Evolutionary conservation across 441 rosid genomes (phyloP).

Genomic region (Populus hybrid): DNA sequence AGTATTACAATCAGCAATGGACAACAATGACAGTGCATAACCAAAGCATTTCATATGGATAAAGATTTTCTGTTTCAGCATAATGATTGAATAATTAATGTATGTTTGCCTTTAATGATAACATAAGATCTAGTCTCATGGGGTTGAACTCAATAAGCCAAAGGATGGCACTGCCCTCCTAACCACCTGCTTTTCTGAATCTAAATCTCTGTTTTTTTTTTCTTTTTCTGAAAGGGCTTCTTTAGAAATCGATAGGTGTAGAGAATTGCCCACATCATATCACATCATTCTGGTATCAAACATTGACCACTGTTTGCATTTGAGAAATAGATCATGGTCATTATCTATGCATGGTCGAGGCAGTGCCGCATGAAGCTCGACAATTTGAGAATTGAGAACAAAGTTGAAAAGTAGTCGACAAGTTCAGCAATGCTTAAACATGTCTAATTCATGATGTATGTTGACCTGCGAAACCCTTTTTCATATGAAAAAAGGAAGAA

Average conservation of each 20-base stretch:
- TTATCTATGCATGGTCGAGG: not conserved
- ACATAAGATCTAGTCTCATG: not conserved
- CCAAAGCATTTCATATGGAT: not conserved
- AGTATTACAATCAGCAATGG: not conserved
- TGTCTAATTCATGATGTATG: not conserved
- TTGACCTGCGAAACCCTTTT: not conserved
- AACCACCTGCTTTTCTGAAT: not conserved
- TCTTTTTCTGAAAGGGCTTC: not conserved
- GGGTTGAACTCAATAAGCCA: not conserved
- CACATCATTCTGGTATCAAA: not conserved
- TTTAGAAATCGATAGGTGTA: no score
- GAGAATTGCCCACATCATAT: no score
- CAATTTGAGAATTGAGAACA: not conserved
- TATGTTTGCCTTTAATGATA: not conserved
- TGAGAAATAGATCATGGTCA: not conserved
- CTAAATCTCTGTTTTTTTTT: no score
- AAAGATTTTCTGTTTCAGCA: not conserved
- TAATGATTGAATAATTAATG: not conserved
- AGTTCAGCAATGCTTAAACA: not conserved
- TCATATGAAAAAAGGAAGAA: not conserved
- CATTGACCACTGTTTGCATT: not conserved
- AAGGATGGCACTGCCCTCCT: not conserved
- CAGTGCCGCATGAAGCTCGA: not conserved
- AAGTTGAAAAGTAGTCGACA: not conserved
- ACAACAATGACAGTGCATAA: not conserved